Conservation (phyloP, 225 moss, liverwort and hornwort genomes). For the Bryoerythrophyllum caledonicum region DNA sequence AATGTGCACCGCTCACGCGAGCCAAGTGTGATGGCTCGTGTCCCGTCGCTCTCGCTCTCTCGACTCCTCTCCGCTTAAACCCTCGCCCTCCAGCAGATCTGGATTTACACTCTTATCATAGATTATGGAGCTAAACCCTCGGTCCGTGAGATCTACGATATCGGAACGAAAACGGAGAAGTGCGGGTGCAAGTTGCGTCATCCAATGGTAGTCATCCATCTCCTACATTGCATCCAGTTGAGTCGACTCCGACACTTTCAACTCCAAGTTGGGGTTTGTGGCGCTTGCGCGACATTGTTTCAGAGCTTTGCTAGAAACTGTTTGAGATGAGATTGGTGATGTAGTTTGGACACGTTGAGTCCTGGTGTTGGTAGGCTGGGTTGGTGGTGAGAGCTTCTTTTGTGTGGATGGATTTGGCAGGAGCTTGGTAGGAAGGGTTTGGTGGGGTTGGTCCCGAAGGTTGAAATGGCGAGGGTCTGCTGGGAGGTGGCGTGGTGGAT, state of each 20-base stretch:
- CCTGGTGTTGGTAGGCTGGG: not conserved
- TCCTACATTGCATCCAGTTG: not conserved
- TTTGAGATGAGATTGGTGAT: not conserved
- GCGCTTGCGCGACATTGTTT: no score
- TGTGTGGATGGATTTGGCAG: not conserved
- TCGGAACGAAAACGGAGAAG: not conserved
- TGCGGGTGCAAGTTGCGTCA: no score
- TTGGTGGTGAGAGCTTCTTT: not conserved
- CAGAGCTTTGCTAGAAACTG: not conserved
- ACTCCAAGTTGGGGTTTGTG: not conserved
- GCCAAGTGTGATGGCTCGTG: not conserved
- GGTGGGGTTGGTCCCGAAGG: not conserved
- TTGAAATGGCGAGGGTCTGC: not conserved
- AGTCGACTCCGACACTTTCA: not conserved
- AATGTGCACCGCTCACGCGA: not conserved
- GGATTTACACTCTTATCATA: not conserved
- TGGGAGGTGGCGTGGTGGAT: not conserved
- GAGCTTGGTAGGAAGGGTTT: not conserved
- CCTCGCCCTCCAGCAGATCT: not conserved
- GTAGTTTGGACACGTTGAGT: not conserved
- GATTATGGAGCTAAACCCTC: constrained; percentile 10
- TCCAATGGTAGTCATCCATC: not conserved
- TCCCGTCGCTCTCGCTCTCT: not conserved
- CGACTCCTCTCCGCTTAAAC: constrained; percentile 2
- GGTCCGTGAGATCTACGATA: not conserved